Evolutionary conservation across 331 rosid species (phyloP), one percentile per base, ranked within the genome.

Genomic region (Dryas integrifolia): DNA sequence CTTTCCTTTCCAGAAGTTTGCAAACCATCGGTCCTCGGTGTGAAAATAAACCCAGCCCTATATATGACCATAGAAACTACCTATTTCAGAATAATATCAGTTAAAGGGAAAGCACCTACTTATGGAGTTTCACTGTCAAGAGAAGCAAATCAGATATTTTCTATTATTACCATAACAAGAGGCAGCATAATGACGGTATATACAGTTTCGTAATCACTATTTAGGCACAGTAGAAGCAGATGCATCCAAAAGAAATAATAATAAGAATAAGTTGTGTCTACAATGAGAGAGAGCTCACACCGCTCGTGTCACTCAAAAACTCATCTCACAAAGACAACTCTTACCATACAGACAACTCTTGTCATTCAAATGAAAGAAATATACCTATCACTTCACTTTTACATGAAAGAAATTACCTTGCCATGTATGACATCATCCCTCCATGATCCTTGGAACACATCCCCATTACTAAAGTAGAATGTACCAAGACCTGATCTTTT

Each of bases 1-100:
- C 82, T 89, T 94, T 76, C 98, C 98, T 86, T 89, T 94, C 97
- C 98, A 94, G 86, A 94, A 94, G 87, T 89, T 94, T 43, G 92
- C 91, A 77, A 94, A 94, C 96, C 96, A 94, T 74, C 97, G 81
- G 78, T 94, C 96, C 16, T 96, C 92, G 0, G 91, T 86, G 72
- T 86, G 96, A 74, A 94, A 94, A 82, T 94, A 94, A 80, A 88
- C 84, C 98, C 98, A 94, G 60, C 97, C 97, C 96, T 92, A 77
- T 88, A 69, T 65, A 71, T 62, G 70, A 84, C 60, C 79, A 71
- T 44, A 41, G 58, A 56, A 50, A 51, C 16, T 35, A 47, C 21
- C 9, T 7, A 18, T 24, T 39, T 38, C 40, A 78, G 56, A 53
- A 65, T 49, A 55, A 59, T 5, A 43, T 49, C 45, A 24, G 35